Percentiles rank a stretch among this genome's conserved stretches.
Evolutionary conservation across 2,329 filamentous ascomycete species (phyloP).

Genomic region (Cladosporium phlei): DNA sequence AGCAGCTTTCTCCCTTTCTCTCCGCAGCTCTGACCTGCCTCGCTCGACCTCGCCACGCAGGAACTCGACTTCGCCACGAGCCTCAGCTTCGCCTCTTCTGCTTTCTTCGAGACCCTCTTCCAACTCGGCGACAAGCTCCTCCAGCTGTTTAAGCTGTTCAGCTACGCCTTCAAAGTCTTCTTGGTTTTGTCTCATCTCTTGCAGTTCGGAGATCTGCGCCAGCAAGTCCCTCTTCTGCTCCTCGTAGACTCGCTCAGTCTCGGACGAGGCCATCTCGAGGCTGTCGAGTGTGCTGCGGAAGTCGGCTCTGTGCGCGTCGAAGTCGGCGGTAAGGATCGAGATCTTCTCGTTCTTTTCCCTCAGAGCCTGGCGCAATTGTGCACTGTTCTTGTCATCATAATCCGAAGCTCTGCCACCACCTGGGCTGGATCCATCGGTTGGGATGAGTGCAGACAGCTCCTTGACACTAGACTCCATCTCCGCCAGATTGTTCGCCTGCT

Average conservation of each 20-base stretch:
- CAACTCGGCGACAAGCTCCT: constrained; percentile 92
- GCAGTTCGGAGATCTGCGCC: constrained; percentile 68
- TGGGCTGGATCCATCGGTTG: constrained; percentile 33
- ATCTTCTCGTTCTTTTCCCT: constrained; percentile 98
- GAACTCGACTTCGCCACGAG: constrained; percentile 92
- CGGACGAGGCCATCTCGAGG: constrained; percentile 87
- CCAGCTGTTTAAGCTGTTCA: constrained; percentile 85
- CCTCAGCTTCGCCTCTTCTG: constrained; percentile 87
- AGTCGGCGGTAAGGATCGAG: constrained; percentile 84
- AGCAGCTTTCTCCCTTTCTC: constrained; percentile 79
- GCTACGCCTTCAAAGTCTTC: constrained; percentile 91
- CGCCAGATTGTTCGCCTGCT: constrained; percentile 73
- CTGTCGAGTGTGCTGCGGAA: constrained; percentile 97
- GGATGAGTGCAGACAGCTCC: constrained; percentile 74
- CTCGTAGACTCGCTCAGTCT: constrained; percentile 95
- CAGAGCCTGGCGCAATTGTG: constrained; percentile 72
- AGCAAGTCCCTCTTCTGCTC: constrained; percentile 82
- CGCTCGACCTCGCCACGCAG: constrained; percentile 90
- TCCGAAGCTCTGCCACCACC: constrained; percentile 36
- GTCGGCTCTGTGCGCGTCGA: constrained; percentile 89
- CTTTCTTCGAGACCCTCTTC: constrained; percentile 97
- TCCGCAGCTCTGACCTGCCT: constrained; percentile 77
- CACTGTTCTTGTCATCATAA: constrained; percentile 20
- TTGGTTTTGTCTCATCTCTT: constrained; percentile 71
- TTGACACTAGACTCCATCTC: constrained; percentile 87